Conservation (phyloP, 2,329 filamentous ascomycete genomes). For the Ustulina deusta region DNA sequence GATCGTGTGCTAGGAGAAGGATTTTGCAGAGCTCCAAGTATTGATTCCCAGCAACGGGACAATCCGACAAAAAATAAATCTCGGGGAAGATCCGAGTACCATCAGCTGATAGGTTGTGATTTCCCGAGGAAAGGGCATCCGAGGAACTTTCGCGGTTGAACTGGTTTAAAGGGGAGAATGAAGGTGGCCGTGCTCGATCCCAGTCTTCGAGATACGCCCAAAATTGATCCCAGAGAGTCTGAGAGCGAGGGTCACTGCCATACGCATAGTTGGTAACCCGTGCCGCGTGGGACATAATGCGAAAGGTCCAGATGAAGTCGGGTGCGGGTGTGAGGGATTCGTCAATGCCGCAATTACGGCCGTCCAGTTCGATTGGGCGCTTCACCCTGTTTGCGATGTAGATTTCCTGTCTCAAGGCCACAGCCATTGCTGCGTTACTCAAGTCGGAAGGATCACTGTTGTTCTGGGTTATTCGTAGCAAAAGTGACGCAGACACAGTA, state of each 20-base stretch:
- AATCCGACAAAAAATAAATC: slow-evolving; percentile 4
- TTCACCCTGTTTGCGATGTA: slow-evolving; percentile 23
- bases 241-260: slow-evolving; percentile 7
- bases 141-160: background rate
- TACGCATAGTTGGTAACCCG: slow-evolving; percentile 21
- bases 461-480: slow-evolving; percentile 7
- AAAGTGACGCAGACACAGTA: slow-evolving; percentile 18
- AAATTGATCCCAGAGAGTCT: slow-evolving; percentile 19
- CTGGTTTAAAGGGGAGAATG: slow-evolving; percentile 9
- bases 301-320: slow-evolving; percentile 21
- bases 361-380: slow-evolving; percentile 19
- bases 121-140: background rate
- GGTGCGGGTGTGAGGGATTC: slow-evolving; percentile 15
- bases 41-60: slow-evolving; percentile 15
- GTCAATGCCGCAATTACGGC: slow-evolving; percentile 16
- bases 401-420: slow-evolving; percentile 19
- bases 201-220: slow-evolving; percentile 20
- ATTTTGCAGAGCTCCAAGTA: slow-evolving; percentile 22
- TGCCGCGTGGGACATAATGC: slow-evolving; percentile 24
- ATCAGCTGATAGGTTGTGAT: background rate
- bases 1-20: slow-evolving; percentile 20
- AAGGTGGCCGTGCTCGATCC: slow-evolving; percentile 14
- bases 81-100: background rate
- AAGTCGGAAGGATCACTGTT: slow-evolving; percentile 17
- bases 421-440: slow-evolving; percentile 17